phyloP scores from a whole-genome alignment of 75 land plant species.

The Pinus albicaulis region DNA sequence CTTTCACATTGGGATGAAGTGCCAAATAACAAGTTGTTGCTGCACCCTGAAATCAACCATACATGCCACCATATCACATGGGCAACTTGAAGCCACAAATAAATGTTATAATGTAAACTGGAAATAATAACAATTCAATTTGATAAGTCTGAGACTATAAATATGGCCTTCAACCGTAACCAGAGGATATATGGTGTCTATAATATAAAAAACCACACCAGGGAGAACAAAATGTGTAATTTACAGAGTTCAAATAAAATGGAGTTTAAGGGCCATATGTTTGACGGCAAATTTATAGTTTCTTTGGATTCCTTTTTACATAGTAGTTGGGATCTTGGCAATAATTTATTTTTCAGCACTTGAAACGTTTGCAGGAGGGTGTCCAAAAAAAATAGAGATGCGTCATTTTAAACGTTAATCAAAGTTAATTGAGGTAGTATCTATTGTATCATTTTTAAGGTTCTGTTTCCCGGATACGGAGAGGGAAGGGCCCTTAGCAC shows the following conservation, averaged over 20 bases:
- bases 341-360: too few relatives aligned
- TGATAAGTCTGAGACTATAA: background rate
- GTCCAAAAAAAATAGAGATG: too few relatives aligned
- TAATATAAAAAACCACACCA: background rate
- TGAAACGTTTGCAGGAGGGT: too few relatives aligned
- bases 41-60: conserved; percentile 37
- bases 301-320: background rate
- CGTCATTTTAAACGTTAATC: too few relatives aligned
- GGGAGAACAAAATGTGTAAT: background rate
- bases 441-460: too few relatives aligned
- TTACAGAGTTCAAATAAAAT: background rate
- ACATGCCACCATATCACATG: background rate
- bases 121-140: background rate
- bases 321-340: background rate
- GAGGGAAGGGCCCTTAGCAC: too few relatives aligned
- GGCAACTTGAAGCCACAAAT: background rate
- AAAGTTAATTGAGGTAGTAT: too few relatives aligned
- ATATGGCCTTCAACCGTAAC: too few relatives aligned
- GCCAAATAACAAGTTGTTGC: conserved; percentile 49
- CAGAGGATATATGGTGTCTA: background rate
- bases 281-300: background rate
- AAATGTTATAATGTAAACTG: background rate
- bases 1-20: conserved; percentile 34
- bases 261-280: too few relatives aligned
- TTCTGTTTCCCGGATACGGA: too few relatives aligned